Conservation (phyloP, 345 rosid genomes). For the Eucalyptus pumila region DNA sequence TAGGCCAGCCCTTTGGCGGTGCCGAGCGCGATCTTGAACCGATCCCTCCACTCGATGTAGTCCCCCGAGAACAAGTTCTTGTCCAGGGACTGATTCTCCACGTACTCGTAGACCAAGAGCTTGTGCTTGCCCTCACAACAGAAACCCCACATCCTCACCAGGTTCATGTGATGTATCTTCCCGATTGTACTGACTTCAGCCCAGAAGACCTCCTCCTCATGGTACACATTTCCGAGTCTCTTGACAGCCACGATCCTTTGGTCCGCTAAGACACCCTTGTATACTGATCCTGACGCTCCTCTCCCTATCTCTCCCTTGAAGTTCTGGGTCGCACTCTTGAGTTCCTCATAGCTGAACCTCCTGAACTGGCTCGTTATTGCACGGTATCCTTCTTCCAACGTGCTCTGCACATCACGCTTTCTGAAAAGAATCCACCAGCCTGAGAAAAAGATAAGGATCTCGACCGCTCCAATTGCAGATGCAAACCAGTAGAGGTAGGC, state of each 20-base stretch:
- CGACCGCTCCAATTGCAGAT: constrained; percentile 10
- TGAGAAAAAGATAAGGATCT: constrained; percentile 2
- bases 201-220: constrained; percentile 33
- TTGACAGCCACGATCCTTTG: constrained; percentile 36
- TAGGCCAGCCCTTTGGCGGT: constrained; percentile 48
- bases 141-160: constrained; percentile 42
- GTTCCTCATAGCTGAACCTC: constrained; percentile 15
- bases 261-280: constrained; percentile 23
- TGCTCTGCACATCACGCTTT: neutral
- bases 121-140: constrained; percentile 27
- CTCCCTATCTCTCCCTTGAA: constrained; percentile 25
- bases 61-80: constrained; percentile 17
- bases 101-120: constrained; percentile 35
- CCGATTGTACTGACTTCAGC: constrained; percentile 43
- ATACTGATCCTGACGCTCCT: constrained; percentile 40
- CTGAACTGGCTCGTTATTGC: constrained; percentile 7
- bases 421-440: constrained; percentile 18
- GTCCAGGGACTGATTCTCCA: constrained; percentile 33
- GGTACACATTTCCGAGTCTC: constrained; percentile 20
- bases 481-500: constrained; percentile 23
- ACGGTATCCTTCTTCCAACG: constrained; percentile 6
- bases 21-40: constrained; percentile 43
- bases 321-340: constrained; percentile 16
- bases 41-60: constrained; percentile 27
- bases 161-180: constrained; percentile 40